These are phyloP conservation scores for Candida ovalis DNA, from an alignment of 805 yeast species.

Conservation along the genomic window DNA sequence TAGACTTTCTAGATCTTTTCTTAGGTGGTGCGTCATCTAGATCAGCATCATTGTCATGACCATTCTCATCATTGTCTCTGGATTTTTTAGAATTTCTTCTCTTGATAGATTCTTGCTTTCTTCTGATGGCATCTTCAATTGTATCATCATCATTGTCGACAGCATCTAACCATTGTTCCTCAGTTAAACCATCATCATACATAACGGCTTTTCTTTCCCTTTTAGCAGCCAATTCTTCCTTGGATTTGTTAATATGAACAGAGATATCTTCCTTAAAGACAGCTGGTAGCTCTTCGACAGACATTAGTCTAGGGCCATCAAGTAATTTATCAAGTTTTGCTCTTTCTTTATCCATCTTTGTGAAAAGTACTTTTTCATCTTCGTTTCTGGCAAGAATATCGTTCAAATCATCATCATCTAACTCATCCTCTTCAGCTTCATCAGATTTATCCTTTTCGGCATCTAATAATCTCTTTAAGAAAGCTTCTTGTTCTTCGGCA, in stretches of 20 bases:
- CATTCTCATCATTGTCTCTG: conserved; percentile 21
- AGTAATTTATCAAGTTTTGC: conserved; percentile 30
- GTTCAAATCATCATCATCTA: conserved; percentile 64
- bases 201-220: conserved; percentile 61
- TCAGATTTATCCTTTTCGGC: conserved; percentile 52
- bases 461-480: conserved; percentile 65
- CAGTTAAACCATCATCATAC: conserved; percentile 68
- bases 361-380: conserved; percentile 53
- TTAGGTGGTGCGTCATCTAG: conserved; percentile 5
- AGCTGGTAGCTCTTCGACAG: conserved; percentile 73
- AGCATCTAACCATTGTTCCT: conserved; percentile 76
- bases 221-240: conserved; percentile 46
- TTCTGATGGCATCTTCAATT: conserved; percentile 54
- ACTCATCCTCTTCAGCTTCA: conserved; percentile 46
- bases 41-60: conserved; percentile 10
- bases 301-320: conserved; percentile 48
- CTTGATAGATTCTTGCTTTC: conserved; percentile 43
- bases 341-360: conserved; percentile 59
- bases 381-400: conserved; percentile 69
- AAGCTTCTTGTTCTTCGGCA: conserved; percentile 82
- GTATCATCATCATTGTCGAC: conserved; percentile 70
- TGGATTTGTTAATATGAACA: conserved; percentile 39
- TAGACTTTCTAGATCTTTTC: conserved; percentile 2
- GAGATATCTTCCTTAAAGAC: conserved; percentile 63
- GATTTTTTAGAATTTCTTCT: conserved; percentile 36